Evolutionary conservation across 108 stramenopile species (phyloP), one percentile per base, ranked within the genome.

Genomic region (Stephanodiscus triporus): DNA sequence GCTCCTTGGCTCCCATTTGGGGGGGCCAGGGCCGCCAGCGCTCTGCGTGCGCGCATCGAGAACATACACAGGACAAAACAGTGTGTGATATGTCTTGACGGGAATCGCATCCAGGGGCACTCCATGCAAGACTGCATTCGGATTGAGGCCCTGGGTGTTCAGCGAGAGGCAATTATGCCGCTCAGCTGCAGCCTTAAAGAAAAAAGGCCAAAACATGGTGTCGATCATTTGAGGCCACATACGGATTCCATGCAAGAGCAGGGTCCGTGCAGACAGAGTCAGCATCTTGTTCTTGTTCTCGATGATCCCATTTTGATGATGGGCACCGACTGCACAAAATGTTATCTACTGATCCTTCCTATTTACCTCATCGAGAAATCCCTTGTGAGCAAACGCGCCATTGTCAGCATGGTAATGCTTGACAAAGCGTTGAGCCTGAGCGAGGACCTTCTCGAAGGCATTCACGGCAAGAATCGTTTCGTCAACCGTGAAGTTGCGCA

Each of bases 381-480:
- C n/a, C n/a, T 37, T 58, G 8, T 73, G 43, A 6, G 61, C 22
- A 51, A 64, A 73, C 27, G 27, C 9, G 8, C 72, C 72, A 43
- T 64, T 73, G 17, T 73, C 48, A 22, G 72, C 63, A 65, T 73
- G 72, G 51, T 56, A 73, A 22, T 57, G 72, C 29, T 73, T 29
- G 27, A 64, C 50, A 6, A 43, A 30, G 14, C 26, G 17, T 0
- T 47, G 42, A 8, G 50, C 34, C 20, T 19, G 19, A 7, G 58
- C 29, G 2, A 51, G 17, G 17, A 37, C 34, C n/a, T 69, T 27
- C 27, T 76, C 75, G 26, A 69, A 76, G 5, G 68, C 75, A 20
- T 59, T 48, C 24, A 47, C 69, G 2, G 61, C 67, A 0, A 38
- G 36, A 13, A 76, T 5, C 19, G 75, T 69, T 13, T n/a, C n/a